These are phyloP conservation scores for Suillus bovinus DNA, from an alignment of 768 basidiomycete genomes.

Conservation along the genomic window DNA sequence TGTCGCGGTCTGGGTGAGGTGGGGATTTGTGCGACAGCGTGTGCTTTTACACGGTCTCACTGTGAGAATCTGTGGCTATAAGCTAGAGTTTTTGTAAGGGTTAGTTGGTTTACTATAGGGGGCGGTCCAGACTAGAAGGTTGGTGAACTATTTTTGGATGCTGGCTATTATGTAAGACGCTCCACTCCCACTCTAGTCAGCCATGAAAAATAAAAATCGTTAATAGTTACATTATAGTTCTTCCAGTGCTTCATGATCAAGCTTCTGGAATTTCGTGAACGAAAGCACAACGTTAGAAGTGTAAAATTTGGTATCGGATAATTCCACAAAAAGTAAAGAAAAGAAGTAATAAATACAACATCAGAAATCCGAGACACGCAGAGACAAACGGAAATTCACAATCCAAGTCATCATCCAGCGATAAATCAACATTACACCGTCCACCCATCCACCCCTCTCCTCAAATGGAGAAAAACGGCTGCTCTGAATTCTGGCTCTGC, in stretches of 20 bases:
- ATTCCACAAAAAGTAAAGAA: slow-evolving; percentile 6
- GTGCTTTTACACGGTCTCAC: not conserved
- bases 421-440: not conserved
- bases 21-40: not conserved
- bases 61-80: no score
- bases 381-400: slow-evolving; percentile 10
- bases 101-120: no score
- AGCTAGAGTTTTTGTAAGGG: no score
- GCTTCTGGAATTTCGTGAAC: not conserved
- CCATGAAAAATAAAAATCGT: no score
- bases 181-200: no score
- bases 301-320: slow-evolving; percentile 1
- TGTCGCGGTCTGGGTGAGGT: not conserved
- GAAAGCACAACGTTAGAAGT: not conserved
- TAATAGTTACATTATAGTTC: no score
- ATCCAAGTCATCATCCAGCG: slow-evolving; percentile 13
- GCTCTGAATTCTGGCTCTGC: slow-evolving; percentile 55
- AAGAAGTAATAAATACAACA: not conserved
- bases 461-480: slow-evolving; percentile 80
- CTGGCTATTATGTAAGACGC: no score
- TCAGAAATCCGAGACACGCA: not conserved
- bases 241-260: no score
- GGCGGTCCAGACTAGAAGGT: no score
- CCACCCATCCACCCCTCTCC: slow-evolving; percentile 16
- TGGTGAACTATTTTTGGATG: no score